Evolutionary conservation across 1,284 basidiomycete genomes (phyloP).

Genomic region (Rhodotorula sp.): DNA sequence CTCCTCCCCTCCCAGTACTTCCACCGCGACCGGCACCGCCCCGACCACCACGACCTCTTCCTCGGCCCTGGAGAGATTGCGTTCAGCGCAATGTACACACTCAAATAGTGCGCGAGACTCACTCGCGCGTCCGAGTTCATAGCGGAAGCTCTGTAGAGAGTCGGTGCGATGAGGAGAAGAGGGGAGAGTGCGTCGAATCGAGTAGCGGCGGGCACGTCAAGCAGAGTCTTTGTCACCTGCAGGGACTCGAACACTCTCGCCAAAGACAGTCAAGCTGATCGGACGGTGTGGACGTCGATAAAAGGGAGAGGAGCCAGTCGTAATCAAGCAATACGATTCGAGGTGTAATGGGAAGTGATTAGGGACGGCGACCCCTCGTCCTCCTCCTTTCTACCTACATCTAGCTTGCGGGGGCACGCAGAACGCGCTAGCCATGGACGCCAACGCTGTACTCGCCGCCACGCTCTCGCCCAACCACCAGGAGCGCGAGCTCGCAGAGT

Average conservation of each 20-base stretch:
- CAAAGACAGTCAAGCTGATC: no score
- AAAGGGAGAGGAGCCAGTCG: not conserved
- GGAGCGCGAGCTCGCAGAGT: conserved; percentile 82
- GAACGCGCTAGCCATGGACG: conserved; percentile 65
- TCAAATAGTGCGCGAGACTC: not conserved
- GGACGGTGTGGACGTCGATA: not conserved
- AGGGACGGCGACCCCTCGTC: not conserved
- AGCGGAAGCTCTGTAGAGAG: not conserved
- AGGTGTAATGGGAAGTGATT: no score
- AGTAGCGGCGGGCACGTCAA: not conserved
- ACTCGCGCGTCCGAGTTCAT: not conserved
- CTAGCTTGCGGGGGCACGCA: not conserved
- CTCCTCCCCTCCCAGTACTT: conserved; percentile 19
- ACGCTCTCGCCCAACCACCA: conserved; percentile 80
- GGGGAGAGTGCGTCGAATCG: not conserved
- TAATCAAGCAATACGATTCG: no score
- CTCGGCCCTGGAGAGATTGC: conserved; percentile 18
- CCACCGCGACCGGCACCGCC: conserved; percentile 34
- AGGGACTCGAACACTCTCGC: no score
- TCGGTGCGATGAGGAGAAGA: not conserved
- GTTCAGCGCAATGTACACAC: no score
- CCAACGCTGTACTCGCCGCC: conserved; percentile 50
- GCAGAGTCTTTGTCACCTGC: no score
- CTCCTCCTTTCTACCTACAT: not conserved
- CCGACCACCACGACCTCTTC: conserved; percentile 45